Evolutionary conservation across 208 protist genomes (phyloP).

Genomic region (Trypanosomatidae sp.): DNA sequence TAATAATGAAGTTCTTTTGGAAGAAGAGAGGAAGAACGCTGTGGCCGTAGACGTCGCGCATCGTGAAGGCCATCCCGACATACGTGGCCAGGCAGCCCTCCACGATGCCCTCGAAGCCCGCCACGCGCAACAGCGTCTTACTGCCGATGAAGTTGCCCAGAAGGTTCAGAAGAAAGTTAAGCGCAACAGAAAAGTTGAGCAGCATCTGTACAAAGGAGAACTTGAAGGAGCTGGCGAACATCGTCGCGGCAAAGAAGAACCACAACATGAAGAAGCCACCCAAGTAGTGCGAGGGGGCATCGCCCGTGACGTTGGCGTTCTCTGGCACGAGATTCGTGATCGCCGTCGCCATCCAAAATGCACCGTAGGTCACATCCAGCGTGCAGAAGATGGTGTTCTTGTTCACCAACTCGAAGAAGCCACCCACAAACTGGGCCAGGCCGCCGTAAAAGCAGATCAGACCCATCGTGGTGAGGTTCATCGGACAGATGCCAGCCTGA

Average conservation of each 20-base stretch:
- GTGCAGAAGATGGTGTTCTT: conserved; percentile 56
- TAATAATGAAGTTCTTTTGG: too few species aligned
- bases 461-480: too few species aligned
- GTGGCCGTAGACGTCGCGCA: too few species aligned
- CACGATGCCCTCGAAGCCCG: conserved; percentile 48
- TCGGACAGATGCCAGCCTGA: conserved; percentile 46
- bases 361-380: conserved; percentile 41
- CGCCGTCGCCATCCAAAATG: conserved; percentile 51
- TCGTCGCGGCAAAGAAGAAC: conserved; percentile 26
- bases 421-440: conserved; percentile 52
- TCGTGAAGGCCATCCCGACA: conserved; percentile 41
- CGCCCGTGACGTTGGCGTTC: conserved; percentile 5
- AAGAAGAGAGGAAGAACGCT: too few species aligned
- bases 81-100: conserved; percentile 52
- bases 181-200: conserved; percentile 26
- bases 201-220: conserved; percentile 30
- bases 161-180: conserved; percentile 26
- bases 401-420: conserved; percentile 49
- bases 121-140: conserved; percentile 18
- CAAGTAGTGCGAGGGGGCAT: conserved; percentile 13
- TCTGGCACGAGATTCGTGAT: not conserved
- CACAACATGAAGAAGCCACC: conserved; percentile 26
- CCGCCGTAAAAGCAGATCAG: conserved; percentile 50
- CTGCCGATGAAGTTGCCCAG: conserved; percentile 19
- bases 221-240: conserved; percentile 26